Base-by-base conservation (phyloP, 2,329 filamentous ascomycete species). In the Aspergillus novoparasiticus region DNA sequence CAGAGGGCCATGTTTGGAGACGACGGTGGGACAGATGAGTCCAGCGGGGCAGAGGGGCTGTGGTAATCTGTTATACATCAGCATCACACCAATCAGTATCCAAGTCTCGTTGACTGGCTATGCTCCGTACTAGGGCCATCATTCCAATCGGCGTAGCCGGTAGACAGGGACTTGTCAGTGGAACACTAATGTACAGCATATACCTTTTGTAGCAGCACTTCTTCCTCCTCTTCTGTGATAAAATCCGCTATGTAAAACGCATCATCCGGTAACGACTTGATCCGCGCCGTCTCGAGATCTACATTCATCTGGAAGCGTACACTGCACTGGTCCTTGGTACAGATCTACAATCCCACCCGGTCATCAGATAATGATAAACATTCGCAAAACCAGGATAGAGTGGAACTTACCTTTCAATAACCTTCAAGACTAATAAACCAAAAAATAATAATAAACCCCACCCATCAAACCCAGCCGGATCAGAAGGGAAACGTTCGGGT, bases 231-330 rank as follows among this genome's bases (percentile, higher is more conserved):
- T 60, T 82, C 77, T 5, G 85, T 90, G 75, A 98, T 90, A 80
- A 97, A 97, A 75, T 94, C 83, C 9, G 93, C 85, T 62, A 97
- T 90, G 79, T 98, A 97, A 81, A 90, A 97, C 59, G 92, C 91
- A 39, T 72, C 73, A 4, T 71, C 67, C 1, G 78, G 75, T 43
- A 80, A 63, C 11, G 67, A 67, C 6, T 57, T 66, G 58, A 80
- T 77, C 55, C 73, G 71, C 41, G 69, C 70, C n/a, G 66, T 60
- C 63, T 77, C 69, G 9, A 80, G 70, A 64, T 70, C 55, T 30
- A 53, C 58, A 63, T 60, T 21, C 32, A 62, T 64, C 56, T 26
- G 23, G 21, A 28, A 48, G 3, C 12, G 23, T 48, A 28, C 23
- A 28, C 43, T 48, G 23, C 23, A 26, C 45, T 28, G 23, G 6